Base-by-base conservation (phyloP, 805 yeast species). In the Metschnikowia peoriensis region DNA sequence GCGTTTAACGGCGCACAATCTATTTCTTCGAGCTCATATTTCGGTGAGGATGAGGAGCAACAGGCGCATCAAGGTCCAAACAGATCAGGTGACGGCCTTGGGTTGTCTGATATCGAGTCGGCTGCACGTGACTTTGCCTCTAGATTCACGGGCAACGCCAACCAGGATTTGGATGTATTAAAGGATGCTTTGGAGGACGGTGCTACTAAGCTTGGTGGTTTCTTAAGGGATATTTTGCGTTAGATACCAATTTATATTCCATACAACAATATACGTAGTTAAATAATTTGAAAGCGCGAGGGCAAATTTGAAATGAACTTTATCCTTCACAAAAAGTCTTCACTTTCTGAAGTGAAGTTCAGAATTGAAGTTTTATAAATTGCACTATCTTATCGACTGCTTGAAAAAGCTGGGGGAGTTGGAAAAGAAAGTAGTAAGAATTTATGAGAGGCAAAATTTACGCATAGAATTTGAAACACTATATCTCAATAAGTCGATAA, bases 121-220 rank as follows among this genome's bases (percentile, higher is more conserved):
- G 66, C 76, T 46, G 86, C 85, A 8, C 73, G 84, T 60, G 88
- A 83, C 50, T 73, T 84, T 63, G 89, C 89, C 1, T 79, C 83
- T 41, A 81, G 85, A 57, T 84, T 89, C 64, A 78, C 86, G 49
- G 84, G 85, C 46, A 84, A 86, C 52, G 86, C 93, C n/a, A 85
- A 85, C 61, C 96, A 94, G 64, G 99, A 94, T 70, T 75, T 94
- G 66, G 90, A 87, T 46, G 90, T 86, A 52, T 73, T 94, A 65
- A 91, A 89, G 73, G 97, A 89, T 69, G 97, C 91, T 14, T 79
- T 94, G 57, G 98, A 93, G 70, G 88, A 84, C 59, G 98, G 98
- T 53, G 98, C 97, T 27, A 88, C 85, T 65, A 91, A 89, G 71
- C 76, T 93, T 51, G 89, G 96, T 29, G 87, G 86, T 29, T 84